Percentiles rank a stretch among this genome's conserved stretches.
Evolutionary conservation across 768 basidiomycete genomes (phyloP).

Genomic region (Calocybe gangraenosa): DNA sequence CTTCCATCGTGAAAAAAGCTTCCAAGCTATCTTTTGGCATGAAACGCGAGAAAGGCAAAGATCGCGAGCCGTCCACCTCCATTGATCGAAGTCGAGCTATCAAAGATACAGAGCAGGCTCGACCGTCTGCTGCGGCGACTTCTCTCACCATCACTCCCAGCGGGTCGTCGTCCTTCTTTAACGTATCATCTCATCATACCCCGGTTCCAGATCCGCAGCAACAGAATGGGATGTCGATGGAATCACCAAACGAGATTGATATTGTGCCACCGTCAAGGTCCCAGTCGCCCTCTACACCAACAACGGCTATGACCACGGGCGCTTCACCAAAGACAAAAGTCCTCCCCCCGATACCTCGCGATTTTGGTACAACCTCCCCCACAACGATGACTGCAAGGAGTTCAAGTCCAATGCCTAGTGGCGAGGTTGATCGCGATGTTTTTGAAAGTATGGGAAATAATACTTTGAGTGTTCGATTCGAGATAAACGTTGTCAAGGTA

Average conservation of each 20-base stretch:
- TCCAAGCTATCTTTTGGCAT: constrained; percentile 77
- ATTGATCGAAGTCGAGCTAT: constrained; percentile 1
- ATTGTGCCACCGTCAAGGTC: constrained; percentile 28
- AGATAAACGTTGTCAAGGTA: constrained; percentile 97
- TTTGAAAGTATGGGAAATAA: constrained; percentile 75
- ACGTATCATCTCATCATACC: constrained; percentile 58
- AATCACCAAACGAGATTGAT: constrained; percentile 26
- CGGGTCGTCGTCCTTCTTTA: constrained; percentile 84
- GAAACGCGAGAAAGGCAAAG: constrained; percentile 50
- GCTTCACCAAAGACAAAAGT: constrained; percentile 58
- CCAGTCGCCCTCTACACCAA: too few relatives aligned
- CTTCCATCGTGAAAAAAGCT: constrained; percentile 65
- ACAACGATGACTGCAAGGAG: constrained; percentile 29
- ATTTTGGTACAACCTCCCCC: constrained; percentile 38
- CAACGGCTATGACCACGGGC: constrained; percentile 25
- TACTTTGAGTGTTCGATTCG: constrained; percentile 87
- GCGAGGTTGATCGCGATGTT: constrained; percentile 60
- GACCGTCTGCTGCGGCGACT: constrained; percentile 41
- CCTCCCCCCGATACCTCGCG: constrained; percentile 78
- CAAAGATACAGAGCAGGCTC: constrained; percentile 21
- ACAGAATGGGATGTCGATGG: constrained; percentile 23
- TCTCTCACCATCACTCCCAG: constrained; percentile 64
- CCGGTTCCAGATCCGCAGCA: constrained; percentile 14
- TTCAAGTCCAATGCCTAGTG: constrained; percentile 55
- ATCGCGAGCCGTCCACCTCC: constrained; percentile 34